Base-by-base conservation (phyloP, 139 green algal genomes). In the Pleodorina starrii region DNA sequence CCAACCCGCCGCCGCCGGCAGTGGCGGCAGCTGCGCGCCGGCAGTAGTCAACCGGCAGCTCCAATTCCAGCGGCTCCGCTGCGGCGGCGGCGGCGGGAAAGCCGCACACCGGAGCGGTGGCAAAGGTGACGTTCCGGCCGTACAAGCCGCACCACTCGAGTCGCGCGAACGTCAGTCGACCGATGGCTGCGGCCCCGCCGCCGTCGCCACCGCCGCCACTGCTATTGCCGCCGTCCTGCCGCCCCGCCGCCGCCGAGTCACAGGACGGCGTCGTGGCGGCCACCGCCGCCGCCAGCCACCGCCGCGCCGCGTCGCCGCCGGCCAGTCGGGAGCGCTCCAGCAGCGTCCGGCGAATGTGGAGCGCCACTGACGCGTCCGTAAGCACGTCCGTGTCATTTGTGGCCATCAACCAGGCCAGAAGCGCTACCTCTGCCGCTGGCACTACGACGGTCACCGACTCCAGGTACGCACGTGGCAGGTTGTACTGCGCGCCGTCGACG, bases 381-480 rank as follows among this genome's bases (percentile, higher is more conserved):
- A 84, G 5, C 1, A 50, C 76, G 6, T 0, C 46, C 12, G 48
- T 46, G 14, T 27, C 38, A 0, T 46, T 50, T 5, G 73, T 38
- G 9, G 73, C 73, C 73, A 81, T 19, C 40, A 57, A 19, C 42
- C 73, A 57, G 17, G 73, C 73, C 42, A 81, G n/a, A 2, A 57
- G 16, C 25, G 43, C 73, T 23, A 81, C 27, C 40, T 81, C 73
- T 6, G 42, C 21, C 9, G 27, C 25, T 1, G 73, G 73, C 23
- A 81, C 42, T 7, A 81, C 44, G 16, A 81, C 12, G 21, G 43
- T 57, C 43, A 81, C 73, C 9, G 73, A 81, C 73, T 81, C 73
- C 27, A 81, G 29, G 73, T 42, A 81, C 14, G 42, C 73, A 0
- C 73, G 73, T 23, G 73, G 42, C 21, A 25, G 42, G 27, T 29